Base-by-base conservation (phyloP, 768 basidiomycete genomes). In the Suillus americanus region DNA sequence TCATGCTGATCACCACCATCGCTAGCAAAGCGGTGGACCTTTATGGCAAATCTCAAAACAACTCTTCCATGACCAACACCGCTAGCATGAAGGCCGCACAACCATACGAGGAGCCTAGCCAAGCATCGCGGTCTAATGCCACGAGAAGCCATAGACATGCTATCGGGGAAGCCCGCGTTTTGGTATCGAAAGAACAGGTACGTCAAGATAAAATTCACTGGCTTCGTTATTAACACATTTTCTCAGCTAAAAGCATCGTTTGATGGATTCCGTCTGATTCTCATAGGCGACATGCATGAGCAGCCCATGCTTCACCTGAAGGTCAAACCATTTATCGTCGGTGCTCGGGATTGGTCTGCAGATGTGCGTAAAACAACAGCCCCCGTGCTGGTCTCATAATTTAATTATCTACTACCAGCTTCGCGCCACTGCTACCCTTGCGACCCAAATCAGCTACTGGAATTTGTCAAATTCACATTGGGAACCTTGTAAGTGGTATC, bases 381-480 rank as follows among this genome's bases (percentile, higher is more conserved):
- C 23, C 7, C 25, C 18, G 25, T 59, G 25, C 40, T 41, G 6
- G 25, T 28, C 18, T 40, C 40, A 25, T 41, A 55, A 4, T 57
- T 48, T 9, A 23, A 33, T 28, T 14, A n/a, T 14, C 6, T 16
- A 33, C 25, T 66, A 38, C 13, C 67, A 98, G 97, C 78, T 99
- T 53, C 89, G 90, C 72, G 92, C 94, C 6, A 88, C 89, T 7
- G 91, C 92, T 1, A 89, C 90, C 0, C 80, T 98, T 71, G 88
- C 89, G 28, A 89, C 88, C 3, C 87, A 89, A 59, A 90, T 97
- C 74, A 94, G 89, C 65, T 99, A 97, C 72, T 99, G 95, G 94
- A 99, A 99, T 75, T 77, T 99, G 59, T 89, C 90, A 28, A 98
- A 97, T 73, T 99, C 97, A 56, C 95, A 99, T 71, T 99, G 97